Base-by-base conservation (phyloP, 1,284 basidiomycete genomes). In the Heterobasidion occidentale region DNA sequence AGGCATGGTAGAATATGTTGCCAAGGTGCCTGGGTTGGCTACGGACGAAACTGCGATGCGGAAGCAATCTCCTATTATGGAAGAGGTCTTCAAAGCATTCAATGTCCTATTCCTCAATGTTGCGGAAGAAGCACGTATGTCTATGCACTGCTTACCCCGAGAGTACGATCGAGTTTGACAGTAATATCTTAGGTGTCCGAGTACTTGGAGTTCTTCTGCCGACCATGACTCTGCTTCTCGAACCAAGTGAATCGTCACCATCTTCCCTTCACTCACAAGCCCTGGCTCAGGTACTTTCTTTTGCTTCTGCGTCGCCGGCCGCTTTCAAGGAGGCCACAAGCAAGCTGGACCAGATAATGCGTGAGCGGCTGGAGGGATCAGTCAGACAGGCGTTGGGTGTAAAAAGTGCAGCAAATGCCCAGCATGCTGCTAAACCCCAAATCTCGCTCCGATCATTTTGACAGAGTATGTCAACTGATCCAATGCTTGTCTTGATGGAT, bases 51-150 rank as follows among this genome's bases (percentile, higher is more conserved):
- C 73, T 1, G 66, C 81, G 45, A 71, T 77, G 2, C 86, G 88
- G 49, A 65, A 72, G 42, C 80, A 86, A 36, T 65, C 76, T n/a
- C 74, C 79, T 27, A 86, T 84, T 0, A 73, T 91, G 1, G 81
- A 83, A 11, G 93, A 97, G 69, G 81, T 91, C 8, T 81, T 92
- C 77, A 93, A 88, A 67, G 85, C 90, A 1, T 86, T 97, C 55
- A 77, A 84, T 0, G 75, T 80, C 0, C 79, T 94, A 56, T 81
- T 88, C 60, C 65, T 71, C 1, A 77, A 80, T 4, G 72, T 87
- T 0, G 67, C 79, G 0, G 83, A 87, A 56, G 80, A 80, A 2
- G 75, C 83, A 54, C 81, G 91, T 92, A 66, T 70, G 86, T 76
- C 3, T 36, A 5, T 20, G 8, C 46, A 9, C 56, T 42, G 52